Evolutionary conservation across 179 eudicot genomes (phyloP).

Genomic region (Vitellaria paradoxa): DNA sequence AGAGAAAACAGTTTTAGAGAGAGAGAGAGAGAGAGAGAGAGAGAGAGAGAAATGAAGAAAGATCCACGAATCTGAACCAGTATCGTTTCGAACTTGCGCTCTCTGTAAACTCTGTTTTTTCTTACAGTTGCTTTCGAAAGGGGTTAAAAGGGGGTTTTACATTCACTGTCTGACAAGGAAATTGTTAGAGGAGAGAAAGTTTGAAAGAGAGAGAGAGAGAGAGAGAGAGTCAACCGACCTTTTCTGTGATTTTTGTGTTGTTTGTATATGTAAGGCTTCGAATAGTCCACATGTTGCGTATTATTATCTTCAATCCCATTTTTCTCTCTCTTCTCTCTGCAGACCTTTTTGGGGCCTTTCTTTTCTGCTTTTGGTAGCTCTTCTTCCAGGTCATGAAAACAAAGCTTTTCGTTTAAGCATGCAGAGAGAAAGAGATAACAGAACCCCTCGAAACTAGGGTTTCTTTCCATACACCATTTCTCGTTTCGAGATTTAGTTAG

Average conservation of each 20-base stretch:
- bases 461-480: constrained; percentile 23
- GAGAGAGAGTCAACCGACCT: constrained; percentile 35
- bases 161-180: not conserved
- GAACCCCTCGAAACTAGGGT: constrained; percentile 27
- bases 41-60: constrained; percentile 6
- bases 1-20: not conserved
- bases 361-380: constrained; percentile 13
- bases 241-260: constrained; percentile 21
- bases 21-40: constrained; percentile 10
- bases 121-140: constrained; percentile 6
- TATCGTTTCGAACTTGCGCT: not conserved
- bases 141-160: constrained; percentile 1
- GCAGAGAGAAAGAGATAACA: constrained; percentile 31
- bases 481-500: not conserved
- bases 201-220: constrained; percentile 8
- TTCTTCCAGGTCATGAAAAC: constrained; percentile 16
- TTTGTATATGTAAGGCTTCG: constrained; percentile 69
- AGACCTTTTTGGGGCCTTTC: constrained; percentile 15
- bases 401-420: constrained; percentile 33
- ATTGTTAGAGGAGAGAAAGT: constrained; percentile 15
- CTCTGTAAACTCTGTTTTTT: constrained; percentile 9
- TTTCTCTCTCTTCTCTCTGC: constrained; percentile 4
- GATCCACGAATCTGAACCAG: constrained; percentile 19
- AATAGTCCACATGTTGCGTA: constrained; percentile 68
- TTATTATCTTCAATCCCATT: constrained; percentile 27